phyloP scores from a whole-genome alignment of 139 green algal genomes.

The Coelastrella sp. region DNA sequence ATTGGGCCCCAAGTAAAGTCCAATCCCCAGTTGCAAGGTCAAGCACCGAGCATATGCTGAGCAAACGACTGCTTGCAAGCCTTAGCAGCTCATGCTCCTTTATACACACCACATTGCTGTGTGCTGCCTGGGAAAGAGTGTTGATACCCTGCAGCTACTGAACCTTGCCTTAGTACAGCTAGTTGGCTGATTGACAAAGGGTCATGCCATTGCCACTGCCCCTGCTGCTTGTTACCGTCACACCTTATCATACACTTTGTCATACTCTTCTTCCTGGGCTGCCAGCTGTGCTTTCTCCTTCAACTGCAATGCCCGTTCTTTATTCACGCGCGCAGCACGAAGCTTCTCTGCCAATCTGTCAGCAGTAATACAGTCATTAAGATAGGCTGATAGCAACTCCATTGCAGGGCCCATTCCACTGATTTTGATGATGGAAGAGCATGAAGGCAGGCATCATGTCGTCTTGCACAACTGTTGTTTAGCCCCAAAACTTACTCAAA shows the following conservation, averaged over 20 bases:
- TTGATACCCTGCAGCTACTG: too few species aligned
- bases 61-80: too few species aligned
- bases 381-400: neutral
- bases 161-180: too few species aligned
- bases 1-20: too few species aligned
- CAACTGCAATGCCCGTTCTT: slow-evolving; percentile 68
- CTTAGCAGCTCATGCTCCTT: too few species aligned
- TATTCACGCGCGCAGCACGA: slow-evolving; percentile 67
- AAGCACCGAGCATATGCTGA: too few species aligned
- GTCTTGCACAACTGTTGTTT: neutral
- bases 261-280: slow-evolving; percentile 62
- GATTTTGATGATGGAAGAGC: neutral
- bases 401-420: neutral
- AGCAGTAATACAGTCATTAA: neutral
- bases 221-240: too few species aligned
- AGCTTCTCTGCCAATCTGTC: slow-evolving; percentile 75
- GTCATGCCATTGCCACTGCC: too few species aligned
- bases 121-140: too few species aligned
- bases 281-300: slow-evolving; percentile 62
- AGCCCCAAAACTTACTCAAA: neutral
- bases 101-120: too few species aligned
- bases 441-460: neutral
- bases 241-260: slow-evolving; percentile 52
- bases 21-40: too few species aligned
- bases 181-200: too few species aligned